These are phyloP conservation scores for Ogataea angusta DNA, from an alignment of 805 yeast species.

Conservation along the genomic window DNA sequence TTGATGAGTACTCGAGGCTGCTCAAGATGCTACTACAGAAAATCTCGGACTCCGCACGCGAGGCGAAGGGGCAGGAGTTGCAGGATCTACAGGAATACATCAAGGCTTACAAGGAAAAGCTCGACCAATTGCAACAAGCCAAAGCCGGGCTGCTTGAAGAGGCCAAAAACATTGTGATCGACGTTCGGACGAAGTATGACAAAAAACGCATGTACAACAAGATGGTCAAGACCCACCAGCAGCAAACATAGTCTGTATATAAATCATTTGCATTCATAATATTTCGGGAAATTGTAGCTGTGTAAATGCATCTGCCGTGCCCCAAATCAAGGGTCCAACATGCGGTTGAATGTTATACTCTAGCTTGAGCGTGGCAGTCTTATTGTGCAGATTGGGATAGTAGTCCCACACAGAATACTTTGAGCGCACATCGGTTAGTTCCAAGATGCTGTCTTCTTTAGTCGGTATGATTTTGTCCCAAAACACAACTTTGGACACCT, in stretches of 20 bases:
- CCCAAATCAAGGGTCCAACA: constrained; percentile 76
- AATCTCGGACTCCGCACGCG: neutral
- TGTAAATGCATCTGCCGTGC: constrained; percentile 41
- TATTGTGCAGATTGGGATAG: constrained; percentile 54
- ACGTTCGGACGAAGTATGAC: neutral
- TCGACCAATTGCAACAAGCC: neutral
- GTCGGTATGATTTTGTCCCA: constrained; percentile 83
- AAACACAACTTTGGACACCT: constrained; percentile 59
- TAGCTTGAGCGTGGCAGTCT: constrained; percentile 64
- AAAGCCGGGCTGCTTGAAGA: neutral
- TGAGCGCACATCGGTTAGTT: constrained; percentile 51
- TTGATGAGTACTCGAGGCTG: neutral
- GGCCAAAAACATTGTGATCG: neutral
- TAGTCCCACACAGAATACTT: constrained; percentile 90
- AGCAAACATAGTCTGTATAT: neutral
- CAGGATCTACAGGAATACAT: neutral
- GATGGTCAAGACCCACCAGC: neutral
- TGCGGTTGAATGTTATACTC: constrained; percentile 94
- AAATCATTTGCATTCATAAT: constrained; percentile 3
- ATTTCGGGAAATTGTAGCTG: constrained; percentile 24
- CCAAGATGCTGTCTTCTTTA: constrained; percentile 56
- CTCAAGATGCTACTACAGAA: neutral
- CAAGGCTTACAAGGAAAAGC: neutral
- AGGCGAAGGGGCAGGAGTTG: neutral
- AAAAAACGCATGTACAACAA: neutral